Evolutionary conservation across 352 stramenopile species (phyloP).

Genomic region (Blastocystis sp.): DNA sequence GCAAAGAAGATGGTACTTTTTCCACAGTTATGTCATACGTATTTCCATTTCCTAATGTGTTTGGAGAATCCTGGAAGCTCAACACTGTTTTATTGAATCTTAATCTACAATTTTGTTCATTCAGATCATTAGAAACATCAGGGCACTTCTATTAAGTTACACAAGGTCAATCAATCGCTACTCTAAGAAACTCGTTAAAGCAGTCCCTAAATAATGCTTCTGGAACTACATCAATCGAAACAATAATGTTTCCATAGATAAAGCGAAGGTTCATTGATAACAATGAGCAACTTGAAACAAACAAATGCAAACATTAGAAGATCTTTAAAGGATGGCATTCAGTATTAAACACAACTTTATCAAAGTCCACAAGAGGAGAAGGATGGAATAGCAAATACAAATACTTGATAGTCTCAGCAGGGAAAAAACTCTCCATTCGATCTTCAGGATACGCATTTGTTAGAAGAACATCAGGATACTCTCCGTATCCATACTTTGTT

Average conservation of each 20-base stretch:
- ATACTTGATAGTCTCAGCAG: slow-evolving; percentile 98
- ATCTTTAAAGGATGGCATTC: slow-evolving; percentile 84
- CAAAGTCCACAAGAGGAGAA: slow-evolving; percentile 80
- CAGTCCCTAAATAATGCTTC: neutral
- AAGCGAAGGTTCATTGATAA: neutral
- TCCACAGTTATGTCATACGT: neutral
- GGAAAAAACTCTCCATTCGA: slow-evolving; percentile 96
- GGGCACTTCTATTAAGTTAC: neutral
- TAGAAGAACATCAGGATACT: slow-evolving; percentile 69
- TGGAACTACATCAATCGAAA: neutral
- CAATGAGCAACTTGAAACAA: neutral
- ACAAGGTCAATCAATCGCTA: neutral
- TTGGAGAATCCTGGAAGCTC: neutral
- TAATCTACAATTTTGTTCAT: neutral
- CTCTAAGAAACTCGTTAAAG: neutral
- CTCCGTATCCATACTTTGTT: slow-evolving; percentile 82
- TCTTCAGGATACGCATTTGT: slow-evolving; percentile 78
- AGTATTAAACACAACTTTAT: slow-evolving; percentile 92
- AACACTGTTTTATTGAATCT: neutral
- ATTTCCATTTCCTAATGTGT: neutral
- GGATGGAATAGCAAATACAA: slow-evolving; percentile 88
- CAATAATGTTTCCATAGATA: neutral
- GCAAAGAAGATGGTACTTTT: neutral
- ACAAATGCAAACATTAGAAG: slow-evolving; percentile 1
- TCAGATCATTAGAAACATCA: neutral